Conservation (phyloP, 305 asterid genomes). For the Withania somnifera region DNA sequence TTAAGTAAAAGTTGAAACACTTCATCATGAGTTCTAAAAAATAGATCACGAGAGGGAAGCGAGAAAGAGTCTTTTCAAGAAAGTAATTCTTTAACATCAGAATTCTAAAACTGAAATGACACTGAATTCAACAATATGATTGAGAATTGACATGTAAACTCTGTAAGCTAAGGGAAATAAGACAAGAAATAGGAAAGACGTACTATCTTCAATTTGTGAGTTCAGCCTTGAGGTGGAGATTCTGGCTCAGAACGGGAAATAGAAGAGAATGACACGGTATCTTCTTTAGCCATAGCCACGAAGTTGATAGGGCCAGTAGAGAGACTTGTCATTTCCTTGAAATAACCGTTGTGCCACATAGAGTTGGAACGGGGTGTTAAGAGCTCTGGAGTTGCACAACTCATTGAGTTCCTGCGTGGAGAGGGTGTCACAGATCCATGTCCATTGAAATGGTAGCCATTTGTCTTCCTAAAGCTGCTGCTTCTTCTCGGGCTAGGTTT, state of each 20-base stretch:
- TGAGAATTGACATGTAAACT: not conserved
- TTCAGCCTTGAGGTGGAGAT: slow-evolving; percentile 68
- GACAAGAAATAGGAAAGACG: not conserved
- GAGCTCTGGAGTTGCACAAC: slow-evolving; percentile 50
- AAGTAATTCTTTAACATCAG: not conserved
- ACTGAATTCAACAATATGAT: not conserved
- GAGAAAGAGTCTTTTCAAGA: not conserved
- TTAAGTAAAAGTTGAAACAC: not conserved
- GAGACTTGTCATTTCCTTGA: slow-evolving; percentile 76
- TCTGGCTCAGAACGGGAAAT: slow-evolving; percentile 83
- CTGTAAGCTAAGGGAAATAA: too few species aligned
- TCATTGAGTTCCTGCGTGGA: slow-evolving; percentile 68
- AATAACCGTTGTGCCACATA: slow-evolving; percentile 49
- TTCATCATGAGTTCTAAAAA: not conserved
- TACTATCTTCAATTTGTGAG: slow-evolving; percentile 18
- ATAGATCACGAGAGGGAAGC: not conserved
- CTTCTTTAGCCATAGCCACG: slow-evolving; percentile 72
- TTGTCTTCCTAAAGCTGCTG: slow-evolving; percentile 47
- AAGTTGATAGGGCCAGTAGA: slow-evolving; percentile 69
- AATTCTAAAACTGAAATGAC: not conserved
- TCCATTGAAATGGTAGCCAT: slow-evolving; percentile 41
- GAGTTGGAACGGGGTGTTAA: slow-evolving; percentile 79
- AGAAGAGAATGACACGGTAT: slow-evolving; percentile 81
- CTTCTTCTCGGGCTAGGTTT: slow-evolving; percentile 81
- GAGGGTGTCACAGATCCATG: slow-evolving; percentile 79